These are phyloP conservation scores for Podospora tetraspora DNA, from an alignment of 495 filamentous ascomycete species.

Conservation along the genomic window DNA sequence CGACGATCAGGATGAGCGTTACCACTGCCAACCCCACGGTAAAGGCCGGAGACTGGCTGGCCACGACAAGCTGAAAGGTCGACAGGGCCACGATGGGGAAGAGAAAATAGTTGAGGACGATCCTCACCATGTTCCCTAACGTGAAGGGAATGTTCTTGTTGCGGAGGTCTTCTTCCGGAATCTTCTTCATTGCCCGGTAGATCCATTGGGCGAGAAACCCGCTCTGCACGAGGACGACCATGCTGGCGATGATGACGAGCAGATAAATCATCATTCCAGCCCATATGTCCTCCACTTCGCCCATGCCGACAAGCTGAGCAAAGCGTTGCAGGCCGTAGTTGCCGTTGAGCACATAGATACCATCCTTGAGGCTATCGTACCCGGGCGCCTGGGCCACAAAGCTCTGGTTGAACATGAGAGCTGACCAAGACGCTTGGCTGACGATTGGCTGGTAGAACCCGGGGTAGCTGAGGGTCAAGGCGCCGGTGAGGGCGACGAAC, in stretches of 20 bases:
- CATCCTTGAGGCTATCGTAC: constrained; percentile 64
- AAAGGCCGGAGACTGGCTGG: constrained; percentile 56
- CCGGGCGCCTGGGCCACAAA: constrained; percentile 66
- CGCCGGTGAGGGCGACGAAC: constrained; percentile 82
- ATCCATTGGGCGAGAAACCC: constrained; percentile 72
- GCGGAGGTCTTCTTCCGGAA: constrained; percentile 79
- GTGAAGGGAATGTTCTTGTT: constrained; percentile 93
- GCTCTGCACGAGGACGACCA: constrained; percentile 68
- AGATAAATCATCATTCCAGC: constrained; percentile 86
- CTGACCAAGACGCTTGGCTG: constrained; percentile 80
- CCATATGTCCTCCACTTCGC: constrained; percentile 75
- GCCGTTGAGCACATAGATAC: constrained; percentile 69
- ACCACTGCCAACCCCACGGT: constrained; percentile 69
- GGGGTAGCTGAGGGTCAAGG: constrained; percentile 80
- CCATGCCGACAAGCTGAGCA: constrained; percentile 81
- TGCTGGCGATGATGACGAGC: constrained; percentile 60
- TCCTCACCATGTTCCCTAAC: constrained; percentile 75
- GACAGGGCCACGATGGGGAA: constrained; percentile 80
- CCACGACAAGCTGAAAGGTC: constrained; percentile 85
- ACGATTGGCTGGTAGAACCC: constrained; percentile 91
- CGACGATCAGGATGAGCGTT: constrained; percentile 63
- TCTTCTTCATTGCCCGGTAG: constrained; percentile 60
- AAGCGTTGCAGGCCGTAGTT: constrained; percentile 71
- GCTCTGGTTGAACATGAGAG: constrained; percentile 88
- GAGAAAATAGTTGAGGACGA: constrained; percentile 88